These are phyloP conservation scores for Coemansia sp. DNA, from an alignment of 192 early-diverging fungal species.

Conservation along the genomic window DNA sequence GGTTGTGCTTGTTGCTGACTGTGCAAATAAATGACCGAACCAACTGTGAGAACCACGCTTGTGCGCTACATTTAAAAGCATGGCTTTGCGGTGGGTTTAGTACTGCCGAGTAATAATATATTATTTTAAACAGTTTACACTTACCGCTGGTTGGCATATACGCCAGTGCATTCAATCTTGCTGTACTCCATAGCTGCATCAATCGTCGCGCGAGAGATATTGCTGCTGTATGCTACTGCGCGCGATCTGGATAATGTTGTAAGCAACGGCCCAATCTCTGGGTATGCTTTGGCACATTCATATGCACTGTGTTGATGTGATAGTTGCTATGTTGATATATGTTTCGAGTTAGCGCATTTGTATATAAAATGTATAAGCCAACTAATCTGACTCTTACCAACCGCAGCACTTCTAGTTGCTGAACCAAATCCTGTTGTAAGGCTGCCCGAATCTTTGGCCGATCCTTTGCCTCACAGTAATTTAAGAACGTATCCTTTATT, in stretches of 20 bases:
- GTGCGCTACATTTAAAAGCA: constrained; percentile 20
- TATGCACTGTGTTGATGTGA: constrained; percentile 37
- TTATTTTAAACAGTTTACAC: constrained; percentile 1
- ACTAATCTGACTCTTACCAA: constrained; percentile 18
- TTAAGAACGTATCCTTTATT: constrained; percentile 26
- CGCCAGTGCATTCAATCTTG: constrained; percentile 29
- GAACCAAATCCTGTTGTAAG: constrained; percentile 15
- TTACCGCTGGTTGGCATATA: constrained; percentile 42
- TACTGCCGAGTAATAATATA: too few relatives aligned
- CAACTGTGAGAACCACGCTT: constrained; percentile 36
- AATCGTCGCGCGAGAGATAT: constrained; percentile 26
- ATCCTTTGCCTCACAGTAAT: constrained; percentile 22
- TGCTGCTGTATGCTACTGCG: constrained; percentile 11
- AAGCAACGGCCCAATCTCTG: constrained; percentile 41
- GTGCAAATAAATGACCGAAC: constrained; percentile 15
- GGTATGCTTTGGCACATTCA: constrained; percentile 42
- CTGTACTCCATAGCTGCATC: constrained; percentile 45
- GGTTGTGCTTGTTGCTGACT: not conserved
- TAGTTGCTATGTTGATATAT: constrained; percentile 18
- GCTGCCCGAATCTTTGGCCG: constrained; percentile 2
- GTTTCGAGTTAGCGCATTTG: not conserved
- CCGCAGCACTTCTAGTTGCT: constrained; percentile 20
- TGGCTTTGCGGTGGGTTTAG: not conserved
- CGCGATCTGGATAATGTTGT: constrained; percentile 29
- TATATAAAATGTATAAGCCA: not conserved